Base-by-base conservation (phyloP, 2,329 filamentous ascomycete genomes). In the Aspergillus fumigatus region DNA sequence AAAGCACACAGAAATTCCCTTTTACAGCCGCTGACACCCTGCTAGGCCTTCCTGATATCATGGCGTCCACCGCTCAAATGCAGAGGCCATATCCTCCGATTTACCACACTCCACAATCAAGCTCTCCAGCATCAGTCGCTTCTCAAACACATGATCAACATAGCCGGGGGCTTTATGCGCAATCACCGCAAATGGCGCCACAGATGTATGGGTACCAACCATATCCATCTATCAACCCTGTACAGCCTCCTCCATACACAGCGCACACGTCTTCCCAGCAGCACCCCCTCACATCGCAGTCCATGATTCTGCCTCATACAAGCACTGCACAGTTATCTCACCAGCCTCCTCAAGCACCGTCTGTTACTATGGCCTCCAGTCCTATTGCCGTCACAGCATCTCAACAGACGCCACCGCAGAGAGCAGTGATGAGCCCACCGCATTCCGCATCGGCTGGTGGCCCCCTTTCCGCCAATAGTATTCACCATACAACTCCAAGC, bases 41-140 rank as follows among this genome's bases (percentile, higher is more conserved):
- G 70, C 82, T 86, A 89, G 88, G 90, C 75, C 85, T 88, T 74
- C 85, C 87, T 71, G 84, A 87, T 70, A 78, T 82, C 69, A 88
- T 88, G 86, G 84, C 85, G 61, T 80, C 76, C 60, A 71, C 84
- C 65, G 81, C 84, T 65, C 84, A 84, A 63, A 86, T 88, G 82
- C 85, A 84, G 72, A 81, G 85, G 66, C 83, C 80, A 49, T 96
- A 95, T 73, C 92, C 92, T 65, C 90, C 91, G 59, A 96, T 96
- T 71, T 97, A 97, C 73, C 90, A 97, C 75, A 95, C 92, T 19
- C 92, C 92, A 54, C 92, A 97, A 78, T 96, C 92, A 55, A 96
- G 93, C 75, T 96, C 93, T 54, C 93, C 93, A 50, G 90, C 91
- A 41, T 96, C 92, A 51, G 92, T 97, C 67, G 89, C 92, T 61